Percentiles rank a stretch among this genome's conserved stretches.
These are phyloP conservation scores for Sporothrix dimorphospora DNA, from an alignment of 2,329 filamentous ascomycete genomes.

Conservation along the genomic window DNA sequence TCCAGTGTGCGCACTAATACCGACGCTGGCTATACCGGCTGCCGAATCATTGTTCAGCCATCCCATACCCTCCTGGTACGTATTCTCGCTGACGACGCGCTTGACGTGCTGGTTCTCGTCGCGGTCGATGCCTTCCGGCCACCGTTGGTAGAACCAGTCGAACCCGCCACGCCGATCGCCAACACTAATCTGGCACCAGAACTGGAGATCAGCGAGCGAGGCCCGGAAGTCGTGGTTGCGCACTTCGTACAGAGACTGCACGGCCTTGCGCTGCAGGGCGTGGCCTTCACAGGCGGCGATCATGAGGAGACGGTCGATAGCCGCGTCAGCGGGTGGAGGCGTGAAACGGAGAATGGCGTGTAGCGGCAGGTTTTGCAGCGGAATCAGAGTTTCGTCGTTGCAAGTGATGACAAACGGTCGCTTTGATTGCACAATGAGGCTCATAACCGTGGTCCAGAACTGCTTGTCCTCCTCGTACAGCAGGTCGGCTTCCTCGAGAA, in stretches of 20 bases:
- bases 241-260: conserved; percentile 70
- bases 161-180: conserved; percentile 86
- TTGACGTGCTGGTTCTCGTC: conserved; percentile 69
- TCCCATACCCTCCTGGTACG: conserved; percentile 79
- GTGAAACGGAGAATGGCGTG: conserved; percentile 82
- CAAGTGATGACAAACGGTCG: conserved; percentile 94
- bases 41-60: conserved; percentile 66
- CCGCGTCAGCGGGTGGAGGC: conserved; percentile 65
- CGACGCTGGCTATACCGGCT: conserved; percentile 41
- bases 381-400: conserved; percentile 84
- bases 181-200: conserved; percentile 96
- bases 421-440: conserved; percentile 80
- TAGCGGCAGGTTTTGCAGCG: conserved; percentile 71
- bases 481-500: conserved; percentile 91
- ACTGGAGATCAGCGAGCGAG: conserved; percentile 81
- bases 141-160: conserved; percentile 84
- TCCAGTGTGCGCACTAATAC: conserved; percentile 32
- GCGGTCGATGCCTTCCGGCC: conserved; percentile 71
- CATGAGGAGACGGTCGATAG: conserved; percentile 78
- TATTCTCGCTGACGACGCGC: conserved; percentile 79
- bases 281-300: conserved; percentile 90
- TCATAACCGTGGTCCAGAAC: conserved; percentile 84
- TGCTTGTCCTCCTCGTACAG: conserved; percentile 95
- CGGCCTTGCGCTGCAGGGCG: conserved; percentile 66
- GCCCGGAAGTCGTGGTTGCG: conserved; percentile 76